Evolutionary conservation across 345 rosid genomes (phyloP), one percentile per base, ranked within the genome.

Genomic region (Conringia planisiliqua): DNA sequence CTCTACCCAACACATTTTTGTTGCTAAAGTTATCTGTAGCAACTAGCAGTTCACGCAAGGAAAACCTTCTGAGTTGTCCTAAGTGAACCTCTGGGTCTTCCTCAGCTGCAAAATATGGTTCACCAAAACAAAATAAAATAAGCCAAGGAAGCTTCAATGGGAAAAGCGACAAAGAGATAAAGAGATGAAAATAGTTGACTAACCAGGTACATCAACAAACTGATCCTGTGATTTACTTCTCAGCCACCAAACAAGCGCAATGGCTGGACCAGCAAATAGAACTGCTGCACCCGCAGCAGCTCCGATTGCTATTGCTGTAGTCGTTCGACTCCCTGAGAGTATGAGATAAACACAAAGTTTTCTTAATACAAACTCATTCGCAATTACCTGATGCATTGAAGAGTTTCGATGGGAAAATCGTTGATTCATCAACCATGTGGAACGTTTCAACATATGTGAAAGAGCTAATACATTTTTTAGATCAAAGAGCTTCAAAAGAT

Each of bases 171-270:
- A 64, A 16, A 16, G n/a, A 43, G 52, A 30, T 36, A 8, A 65
- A 27, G 27, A 38, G 47, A 35, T 40, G 4, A 65, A 27, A 39
- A 71, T 9, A 66, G 30, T 26, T 62, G 47, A 78, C 92, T 64
- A 78, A 88, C 98, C 98, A 40, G 95, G 93, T 65, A 94, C 96
- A 80, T 94, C 96, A 42, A 86, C 85, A 86, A 90, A 90, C 77
- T 82, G 84, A 60, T 91, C 95, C 33, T 85, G 83, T 14, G 89
- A 90, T 80, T 80, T 91, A 68, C 83, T 90, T 55, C 83, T 77
- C 56, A 87, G 80, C 90, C 90, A 86, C 73, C 58, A 83, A 47
- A 88, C 93, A 79, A 91, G 82, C 17, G 83, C 90, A 33, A 90
- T 82, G 71, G 96, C 97, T 61, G 90, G 92, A 29, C 82, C 90